Base-by-base conservation (phyloP, 176 grass and related monocot genomes). In the Neostapfia colusana region DNA sequence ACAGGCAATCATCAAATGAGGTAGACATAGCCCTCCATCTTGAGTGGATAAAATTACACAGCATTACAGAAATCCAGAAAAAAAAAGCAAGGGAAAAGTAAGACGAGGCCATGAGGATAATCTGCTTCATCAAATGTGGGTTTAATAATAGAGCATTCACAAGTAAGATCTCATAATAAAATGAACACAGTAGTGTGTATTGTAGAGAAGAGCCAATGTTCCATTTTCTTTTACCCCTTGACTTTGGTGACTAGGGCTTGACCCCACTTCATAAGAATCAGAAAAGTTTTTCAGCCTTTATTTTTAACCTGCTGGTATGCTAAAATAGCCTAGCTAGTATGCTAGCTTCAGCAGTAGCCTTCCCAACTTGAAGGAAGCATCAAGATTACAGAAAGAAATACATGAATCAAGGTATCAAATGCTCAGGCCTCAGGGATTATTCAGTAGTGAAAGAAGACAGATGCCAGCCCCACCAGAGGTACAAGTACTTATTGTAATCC, bases 1-100 rank as follows among this genome's bases (percentile, higher is more conserved):
- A 81, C 65, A 82, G n/a, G 27, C 31, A 79, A 75, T 10, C 49
- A 70, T 85, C 56, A 85, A 78, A 79, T 63, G 28, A 82, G 60
- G 69, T 76, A 76, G 43, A 28, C 31, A 80, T 38, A 39, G 27
- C 69, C n/a, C 28, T 77, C 69, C 45, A 60, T 42, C 16, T 1
- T 41, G 69, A 79, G 61, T 1, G 18, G 31, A 73, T 48, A 72
- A 67, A 79, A 67, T 25, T 28, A 63, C 58, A 79, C n/a, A 66
- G 7, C 51, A 62, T 37, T 72, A 39, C 8, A 75, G 27, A 39
- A 36, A 68, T 17, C 26, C 15, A 40, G 13, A 41, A 61, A 40
- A 31, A 16, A 71, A 7, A 81, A 82, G 21, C 48, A 72, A 56
- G 20, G 59, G 39, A 76, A 76, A 42, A 24, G 39, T 65, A 57